Evolutionary conservation across 441 rosid genomes (phyloP), one percentile per base, ranked within the genome.

Genomic region (Viola pubescens): DNA sequence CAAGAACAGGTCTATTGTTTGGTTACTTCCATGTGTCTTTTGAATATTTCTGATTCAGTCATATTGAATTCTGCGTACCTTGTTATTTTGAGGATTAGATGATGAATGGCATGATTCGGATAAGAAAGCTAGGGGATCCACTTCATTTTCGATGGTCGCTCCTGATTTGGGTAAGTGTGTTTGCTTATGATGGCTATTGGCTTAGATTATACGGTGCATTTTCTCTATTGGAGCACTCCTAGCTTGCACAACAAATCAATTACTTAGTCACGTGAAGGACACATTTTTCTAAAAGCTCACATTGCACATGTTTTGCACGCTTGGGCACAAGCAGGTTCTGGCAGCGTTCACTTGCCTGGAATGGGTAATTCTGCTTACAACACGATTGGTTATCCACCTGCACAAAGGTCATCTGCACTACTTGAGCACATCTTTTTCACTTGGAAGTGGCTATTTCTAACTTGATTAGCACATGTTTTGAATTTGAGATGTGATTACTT

Each of bases 301-400:
- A 76, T 73, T 74, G 84, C 96, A 86, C 95, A 79, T 77, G 80
- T 83, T 77, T 87, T 85, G 82, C 96, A 86, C 91, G 78, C 83
- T 75, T 86, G 90, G 83, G 76, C 88, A 88, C 89, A 74, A 88
- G 85, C 96, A 91, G 98, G 98, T 83, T 73, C 77, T 82, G 89
- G 92, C 86, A 86, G 94, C 89, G 63, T 78, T 78, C 87, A 83
- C 85, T 58, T 82, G 74, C 83, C 91, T 86, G 98, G 91, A 83
- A 82, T 77, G 84, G 68, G 73, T 88, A 86, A 76, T 82, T 75
- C 96, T 81, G 76, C 92, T 78, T 67, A 79, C 96, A 80, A 71
- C 92, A 86, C 72, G 67, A 82, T 77, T 88, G 91, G 80, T 84
- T 85, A 81, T 85, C 81, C 96, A 84, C 75, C 92, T 86, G 74